Evolutionary conservation across 2,329 filamentous ascomycete species (phyloP).

Genomic region (Pseudocercospora pini-densiflorae): DNA sequence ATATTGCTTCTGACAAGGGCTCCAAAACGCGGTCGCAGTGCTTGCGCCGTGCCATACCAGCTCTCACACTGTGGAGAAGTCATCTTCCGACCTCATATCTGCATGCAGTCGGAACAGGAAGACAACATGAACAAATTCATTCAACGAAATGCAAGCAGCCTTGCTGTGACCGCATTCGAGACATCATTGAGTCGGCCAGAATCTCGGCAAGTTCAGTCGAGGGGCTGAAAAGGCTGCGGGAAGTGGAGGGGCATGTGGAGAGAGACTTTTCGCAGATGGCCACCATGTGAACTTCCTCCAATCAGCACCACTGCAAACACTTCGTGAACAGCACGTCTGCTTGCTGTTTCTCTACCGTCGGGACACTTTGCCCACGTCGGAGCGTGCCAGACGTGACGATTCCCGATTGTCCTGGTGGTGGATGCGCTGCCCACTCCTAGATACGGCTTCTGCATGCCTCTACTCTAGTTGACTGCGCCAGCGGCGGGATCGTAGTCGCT

Average conservation of each 20-base stretch:
- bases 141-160: background rate
- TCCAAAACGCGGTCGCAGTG: background rate
- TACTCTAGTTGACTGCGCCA: constrained; percentile 4
- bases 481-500: background rate
- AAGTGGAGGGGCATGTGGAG: constrained; percentile 3
- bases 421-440: background rate
- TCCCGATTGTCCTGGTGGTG: background rate
- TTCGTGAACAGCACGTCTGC: background rate
- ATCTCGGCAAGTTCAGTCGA: constrained; percentile 4
- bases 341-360: constrained; percentile 6
- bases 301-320: background rate
- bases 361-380: constrained; percentile 8
- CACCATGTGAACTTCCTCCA: constrained; percentile 6
- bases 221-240: constrained; percentile 6
- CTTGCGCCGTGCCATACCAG: background rate
- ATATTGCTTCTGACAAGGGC: background rate
- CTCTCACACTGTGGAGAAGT: background rate
- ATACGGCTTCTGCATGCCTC: constrained; percentile 1
- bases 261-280: background rate
- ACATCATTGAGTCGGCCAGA: background rate
- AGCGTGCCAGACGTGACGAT: constrained; percentile 2
- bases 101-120: background rate
- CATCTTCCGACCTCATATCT: background rate
- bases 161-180: background rate
- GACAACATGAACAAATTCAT: background rate